Evolutionary conservation across 164 flowering plant species (phyloP), one percentile per base, ranked within the genome.

Genomic region (Vitis cinerea): DNA sequence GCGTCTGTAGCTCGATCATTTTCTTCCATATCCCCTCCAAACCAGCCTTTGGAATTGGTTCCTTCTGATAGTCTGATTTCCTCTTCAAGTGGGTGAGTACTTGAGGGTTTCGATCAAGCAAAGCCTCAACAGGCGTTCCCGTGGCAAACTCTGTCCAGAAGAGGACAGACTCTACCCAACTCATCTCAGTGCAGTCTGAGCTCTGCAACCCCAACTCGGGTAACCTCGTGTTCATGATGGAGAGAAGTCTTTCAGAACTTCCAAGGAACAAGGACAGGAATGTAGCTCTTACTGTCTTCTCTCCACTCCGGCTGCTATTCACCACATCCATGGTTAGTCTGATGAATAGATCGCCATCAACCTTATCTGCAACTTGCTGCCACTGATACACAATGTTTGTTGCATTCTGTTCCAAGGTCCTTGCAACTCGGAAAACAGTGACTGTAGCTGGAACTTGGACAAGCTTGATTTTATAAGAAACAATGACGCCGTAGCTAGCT

Each of bases 211-310:
- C 79, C 51, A 83, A 31, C 19, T 83, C 83, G 5, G 88, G 88
- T 31, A 85, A 81, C 5, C 44, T 70, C 13, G 56, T 47, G 10
- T 76, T 11, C 79, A 81, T 77, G 65, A 78, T 3, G 2, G 64
- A 53, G 2, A 82, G 30, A 5, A 80, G 77, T 3, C 66, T 37
- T 3, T 72, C 64, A 16, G 52, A 53, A 15, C 57, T 12, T 3
- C 84, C 87, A 50, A 80, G 81, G 53, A 70, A 84, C 55, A 82
- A 44, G 7, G 80, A 59, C 4, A 15, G 63, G 66, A 82, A 80
- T 8, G 50, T 48, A 2, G 61, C 57, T 29, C 8, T 5, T 23
- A 69, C 50, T 4, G 73, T 63, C 29, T 4, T 59, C 44, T 48
- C 30, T 30, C 50, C 10, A 3, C 48, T 16, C 6, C 48, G 19